Conservation (phyloP, 2,329 filamentous ascomycete species). For the Colletotrichum euphorbiae region DNA sequence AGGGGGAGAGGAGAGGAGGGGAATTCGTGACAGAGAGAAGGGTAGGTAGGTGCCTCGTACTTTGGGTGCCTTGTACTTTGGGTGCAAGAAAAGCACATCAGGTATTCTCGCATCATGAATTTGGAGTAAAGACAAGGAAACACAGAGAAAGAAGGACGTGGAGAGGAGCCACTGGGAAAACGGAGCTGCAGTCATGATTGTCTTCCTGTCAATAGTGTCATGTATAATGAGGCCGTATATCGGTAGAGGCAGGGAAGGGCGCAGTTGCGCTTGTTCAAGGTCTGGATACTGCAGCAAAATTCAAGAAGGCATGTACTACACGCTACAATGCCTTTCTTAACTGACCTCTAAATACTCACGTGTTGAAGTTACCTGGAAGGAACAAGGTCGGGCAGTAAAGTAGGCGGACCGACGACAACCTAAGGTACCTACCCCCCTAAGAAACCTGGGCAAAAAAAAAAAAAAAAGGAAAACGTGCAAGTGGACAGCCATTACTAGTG, state of each 20-base stretch:
- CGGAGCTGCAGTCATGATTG: not conserved
- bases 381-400: slow-evolving; percentile 18
- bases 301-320: not conserved
- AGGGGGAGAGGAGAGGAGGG: not conserved
- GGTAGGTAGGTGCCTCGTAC: too few species aligned
- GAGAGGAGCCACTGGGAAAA: not conserved
- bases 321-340: not conserved
- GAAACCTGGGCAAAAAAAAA: not conserved
- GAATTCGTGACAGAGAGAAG: too few species aligned
- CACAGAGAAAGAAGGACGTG: not conserved
- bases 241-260: slow-evolving; percentile 30
- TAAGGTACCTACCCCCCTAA: not conserved
- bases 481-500: slow-evolving; percentile 1
- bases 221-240: slow-evolving; percentile 3
- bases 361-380: too few species aligned
- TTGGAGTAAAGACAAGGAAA: not conserved
- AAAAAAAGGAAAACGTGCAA: slow-evolving; percentile 6
- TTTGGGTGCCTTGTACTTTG: not conserved
- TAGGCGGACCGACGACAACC: not conserved
- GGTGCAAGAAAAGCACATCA: not conserved
- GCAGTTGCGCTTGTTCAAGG: slow-evolving; percentile 13
- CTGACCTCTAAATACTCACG: too few species aligned
- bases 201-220: slow-evolving; percentile 6
- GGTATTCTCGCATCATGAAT: too few species aligned
- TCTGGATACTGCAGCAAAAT: slow-evolving; percentile 11